Base-by-base conservation (phyloP, 768 basidiomycete genomes). In the Tylopilus felleus region DNA sequence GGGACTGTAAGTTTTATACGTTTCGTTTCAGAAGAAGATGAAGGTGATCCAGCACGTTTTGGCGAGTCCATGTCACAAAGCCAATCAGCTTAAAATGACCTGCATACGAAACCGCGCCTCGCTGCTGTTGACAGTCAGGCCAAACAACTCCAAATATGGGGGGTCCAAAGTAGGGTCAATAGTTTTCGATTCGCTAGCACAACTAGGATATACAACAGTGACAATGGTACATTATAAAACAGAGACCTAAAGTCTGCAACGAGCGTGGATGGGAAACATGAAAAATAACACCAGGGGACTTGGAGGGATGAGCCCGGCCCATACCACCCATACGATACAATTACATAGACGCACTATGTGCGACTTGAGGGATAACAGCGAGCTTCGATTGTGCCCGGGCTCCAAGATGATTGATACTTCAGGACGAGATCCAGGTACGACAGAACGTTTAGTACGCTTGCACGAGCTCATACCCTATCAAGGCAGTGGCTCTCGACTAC, bases 41-140 rank as follows among this genome's bases (percentile, higher is more conserved):
- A 78, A 44, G 81, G 78, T 53, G 83, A 84, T 58, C 79, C 80
- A 58, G 80, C 75, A 73, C 83, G 83, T 74, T 84, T 84, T 64
- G 83, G 83, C 53, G 83, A 83, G 71, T 83, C 81, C 83, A 84
- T 84, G 54, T 61, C 55, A 55, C 51, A 41, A 50, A 42, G 52
- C 52, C 55, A 65, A 71, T 66, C 55, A 58, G 33, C 63, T 63
- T 49, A 54, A 68, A 58, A 52, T 62, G 62, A 53, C 56, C 45
- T 38, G n/a, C n/a, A 38, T 64, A 40, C 51, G 22, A 56, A 59
- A 55, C 52, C 33, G 41, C 45, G 38, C 40, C 46, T 35, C n/a
- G 36, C 25, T 56, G 23, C n/a, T 22, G 46, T 56, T n/a, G 46
- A 43, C 49, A 39, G 36, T 14, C 23, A 4, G 0, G 4, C 39